These are phyloP conservation scores for Zostera marina DNA, from an alignment of 116 monocot genomes.

Conservation along the genomic window DNA sequence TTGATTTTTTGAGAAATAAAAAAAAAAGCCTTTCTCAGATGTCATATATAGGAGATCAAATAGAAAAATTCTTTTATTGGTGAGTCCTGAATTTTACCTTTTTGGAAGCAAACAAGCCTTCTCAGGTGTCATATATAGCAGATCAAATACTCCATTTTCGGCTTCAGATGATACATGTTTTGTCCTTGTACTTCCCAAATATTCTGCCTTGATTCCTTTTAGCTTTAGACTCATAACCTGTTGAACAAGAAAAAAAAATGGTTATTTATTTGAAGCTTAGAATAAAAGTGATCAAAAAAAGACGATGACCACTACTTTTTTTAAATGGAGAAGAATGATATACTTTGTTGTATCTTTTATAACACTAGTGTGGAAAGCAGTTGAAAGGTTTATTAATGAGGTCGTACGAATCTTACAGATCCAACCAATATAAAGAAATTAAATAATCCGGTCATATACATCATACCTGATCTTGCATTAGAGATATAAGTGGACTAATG, in stretches of 20 bases:
- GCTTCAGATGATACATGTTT: conserved; percentile 35
- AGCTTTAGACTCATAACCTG: conserved; percentile 88
- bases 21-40: too few relatives aligned
- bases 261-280: background rate
- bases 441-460: background rate
- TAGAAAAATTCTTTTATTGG: background rate
- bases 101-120: conserved; percentile 62
- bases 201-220: conserved; percentile 72
- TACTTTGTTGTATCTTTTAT: background rate
- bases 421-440: too few relatives aligned
- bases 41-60: too few relatives aligned
- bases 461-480: conserved; percentile 97
- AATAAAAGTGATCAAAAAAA: too few relatives aligned
- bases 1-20: too few relatives aligned
- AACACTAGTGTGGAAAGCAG: background rate
- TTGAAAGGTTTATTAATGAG: too few relatives aligned
- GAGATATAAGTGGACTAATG: conserved; percentile 77
- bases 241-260: background rate
- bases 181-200: conserved; percentile 73
- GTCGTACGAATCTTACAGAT: too few relatives aligned
- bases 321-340: background rate
- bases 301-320: background rate
- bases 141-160: conserved; percentile 57
- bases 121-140: conserved; percentile 97
- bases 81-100: conserved; percentile 17